These are phyloP conservation scores for Onygena corvina DNA, from an alignment of 2,329 filamentous ascomycete genomes.

Conservation along the genomic window DNA sequence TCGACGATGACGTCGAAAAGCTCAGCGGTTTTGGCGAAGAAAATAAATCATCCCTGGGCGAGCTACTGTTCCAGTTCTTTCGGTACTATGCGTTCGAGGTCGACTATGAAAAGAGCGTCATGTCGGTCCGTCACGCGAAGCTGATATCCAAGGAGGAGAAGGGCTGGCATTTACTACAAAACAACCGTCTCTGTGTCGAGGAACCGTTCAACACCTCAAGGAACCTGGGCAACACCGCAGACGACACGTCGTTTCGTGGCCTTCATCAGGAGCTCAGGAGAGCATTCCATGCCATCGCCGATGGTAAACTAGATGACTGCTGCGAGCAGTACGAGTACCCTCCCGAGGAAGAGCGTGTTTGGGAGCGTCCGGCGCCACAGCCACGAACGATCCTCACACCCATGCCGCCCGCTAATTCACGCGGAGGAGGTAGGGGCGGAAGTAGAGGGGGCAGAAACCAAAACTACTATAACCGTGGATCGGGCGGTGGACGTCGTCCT, in stretches of 20 bases:
- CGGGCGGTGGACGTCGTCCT: slow-evolving; percentile 39
- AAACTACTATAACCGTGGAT: slow-evolving; percentile 37
- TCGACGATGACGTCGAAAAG: slow-evolving; percentile 73
- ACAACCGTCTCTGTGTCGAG: slow-evolving; percentile 84
- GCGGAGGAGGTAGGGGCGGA: slow-evolving; percentile 39
- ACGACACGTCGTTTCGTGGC: slow-evolving; percentile 85
- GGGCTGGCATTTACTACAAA: slow-evolving; percentile 67
- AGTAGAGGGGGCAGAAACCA: slow-evolving; percentile 41
- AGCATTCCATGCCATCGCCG: slow-evolving; percentile 70
- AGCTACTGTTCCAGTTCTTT: slow-evolving; percentile 92
- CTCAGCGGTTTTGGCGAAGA: slow-evolving; percentile 60
- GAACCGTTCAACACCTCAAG: slow-evolving; percentile 86
- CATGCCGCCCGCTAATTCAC: slow-evolving; percentile 30
- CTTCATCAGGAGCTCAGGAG: slow-evolving; percentile 80
- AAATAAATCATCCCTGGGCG: slow-evolving; percentile 72
- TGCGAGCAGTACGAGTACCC: slow-evolving; percentile 85
- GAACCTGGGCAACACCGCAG: slow-evolving; percentile 91
- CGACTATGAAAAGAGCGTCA: slow-evolving; percentile 69
- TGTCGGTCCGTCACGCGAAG: slow-evolving; percentile 74
- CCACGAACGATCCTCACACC: slow-evolving; percentile 43
- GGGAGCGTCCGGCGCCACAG: slow-evolving; percentile 46
- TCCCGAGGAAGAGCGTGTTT: slow-evolving; percentile 56
- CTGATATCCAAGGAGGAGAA: slow-evolving; percentile 73
- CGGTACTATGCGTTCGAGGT: slow-evolving; percentile 88
- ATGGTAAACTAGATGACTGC: slow-evolving; percentile 66